Evolutionary conservation across 176 grass and related monocot species (phyloP).

Genomic region (Triticum monococcum): DNA sequence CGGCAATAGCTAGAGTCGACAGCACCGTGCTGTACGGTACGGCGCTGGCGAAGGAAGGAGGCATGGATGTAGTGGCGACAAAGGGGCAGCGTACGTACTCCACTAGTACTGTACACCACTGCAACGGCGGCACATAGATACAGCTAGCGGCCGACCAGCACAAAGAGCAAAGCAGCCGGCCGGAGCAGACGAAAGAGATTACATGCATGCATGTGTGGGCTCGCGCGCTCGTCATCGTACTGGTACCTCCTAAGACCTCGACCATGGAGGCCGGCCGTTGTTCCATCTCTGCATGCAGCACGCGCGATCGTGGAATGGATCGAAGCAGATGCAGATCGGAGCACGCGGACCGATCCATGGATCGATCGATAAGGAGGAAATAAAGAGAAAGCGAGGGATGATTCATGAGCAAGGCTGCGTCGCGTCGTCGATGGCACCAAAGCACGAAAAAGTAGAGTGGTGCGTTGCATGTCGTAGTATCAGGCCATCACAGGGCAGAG

Average conservation of each 20-base stretch:
- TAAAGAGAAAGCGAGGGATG: background rate
- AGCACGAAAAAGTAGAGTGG: background rate
- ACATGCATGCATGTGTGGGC: too few relatives aligned
- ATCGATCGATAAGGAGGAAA: background rate
- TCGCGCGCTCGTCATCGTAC: background rate
- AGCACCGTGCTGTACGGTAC: background rate
- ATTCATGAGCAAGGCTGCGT: background rate
- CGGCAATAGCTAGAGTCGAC: background rate
- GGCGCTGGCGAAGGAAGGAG: background rate
- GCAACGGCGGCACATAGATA: background rate
- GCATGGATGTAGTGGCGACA: background rate
- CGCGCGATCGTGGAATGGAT: background rate
- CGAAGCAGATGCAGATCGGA: background rate
- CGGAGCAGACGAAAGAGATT: too few relatives aligned
- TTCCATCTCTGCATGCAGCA: background rate
- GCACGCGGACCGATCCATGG: background rate
- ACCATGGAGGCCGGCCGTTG: background rate
- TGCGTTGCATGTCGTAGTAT: background rate
- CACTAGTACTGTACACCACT: background rate
- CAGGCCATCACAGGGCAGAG: too few relatives aligned
- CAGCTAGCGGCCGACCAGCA: background rate
- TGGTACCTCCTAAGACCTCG: too few relatives aligned
- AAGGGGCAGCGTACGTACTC: background rate
- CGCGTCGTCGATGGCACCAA: background rate
- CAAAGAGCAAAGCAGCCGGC: background rate